These are phyloP conservation scores for Chamaenerion angustifolium DNA, from an alignment of 345 rosid genomes.

Conservation along the genomic window DNA sequence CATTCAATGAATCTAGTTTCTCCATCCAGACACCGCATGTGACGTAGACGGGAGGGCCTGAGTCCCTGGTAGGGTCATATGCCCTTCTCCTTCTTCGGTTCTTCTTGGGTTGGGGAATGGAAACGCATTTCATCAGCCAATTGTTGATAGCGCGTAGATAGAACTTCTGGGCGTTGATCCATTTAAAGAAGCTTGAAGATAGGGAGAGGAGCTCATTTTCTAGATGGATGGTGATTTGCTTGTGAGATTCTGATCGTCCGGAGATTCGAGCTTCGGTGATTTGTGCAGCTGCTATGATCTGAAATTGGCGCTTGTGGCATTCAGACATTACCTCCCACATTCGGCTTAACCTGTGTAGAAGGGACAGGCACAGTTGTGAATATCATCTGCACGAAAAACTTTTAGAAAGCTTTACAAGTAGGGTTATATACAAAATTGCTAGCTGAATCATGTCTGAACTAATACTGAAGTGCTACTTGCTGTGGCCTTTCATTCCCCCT, in stretches of 20 bases:
- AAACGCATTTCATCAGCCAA: constrained; percentile 71
- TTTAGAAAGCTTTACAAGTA: too few relatives aligned
- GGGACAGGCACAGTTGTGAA: too few relatives aligned
- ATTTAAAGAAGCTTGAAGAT: constrained; percentile 57
- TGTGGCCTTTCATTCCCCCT: too few relatives aligned
- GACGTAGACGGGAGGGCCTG: constrained; percentile 65
- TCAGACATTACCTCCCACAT: constrained; percentile 96
- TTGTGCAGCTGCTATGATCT: constrained; percentile 39
- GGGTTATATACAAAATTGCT: too few relatives aligned
- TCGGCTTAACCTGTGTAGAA: constrained; percentile 50
- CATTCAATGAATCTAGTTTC: constrained; percentile 28
- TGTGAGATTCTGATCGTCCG: constrained; percentile 46
- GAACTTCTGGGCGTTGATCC: constrained; percentile 62
- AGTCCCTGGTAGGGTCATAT: constrained; percentile 16
- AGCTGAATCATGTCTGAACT: too few relatives aligned
- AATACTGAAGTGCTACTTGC: too few relatives aligned
- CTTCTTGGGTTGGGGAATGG: constrained; percentile 13
- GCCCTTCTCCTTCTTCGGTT: constrained; percentile 23
- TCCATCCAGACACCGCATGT: constrained; percentile 71
- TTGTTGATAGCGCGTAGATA: constrained; percentile 48
- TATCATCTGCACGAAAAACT: too few relatives aligned
- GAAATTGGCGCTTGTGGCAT: constrained; percentile 70
- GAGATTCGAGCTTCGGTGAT: constrained; percentile 28
- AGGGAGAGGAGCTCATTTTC: constrained; percentile 46
- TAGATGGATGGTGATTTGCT: constrained; percentile 50